Base-by-base conservation (phyloP, 2,329 filamentous ascomycete species). In the Sporothrix luriei region DNA sequence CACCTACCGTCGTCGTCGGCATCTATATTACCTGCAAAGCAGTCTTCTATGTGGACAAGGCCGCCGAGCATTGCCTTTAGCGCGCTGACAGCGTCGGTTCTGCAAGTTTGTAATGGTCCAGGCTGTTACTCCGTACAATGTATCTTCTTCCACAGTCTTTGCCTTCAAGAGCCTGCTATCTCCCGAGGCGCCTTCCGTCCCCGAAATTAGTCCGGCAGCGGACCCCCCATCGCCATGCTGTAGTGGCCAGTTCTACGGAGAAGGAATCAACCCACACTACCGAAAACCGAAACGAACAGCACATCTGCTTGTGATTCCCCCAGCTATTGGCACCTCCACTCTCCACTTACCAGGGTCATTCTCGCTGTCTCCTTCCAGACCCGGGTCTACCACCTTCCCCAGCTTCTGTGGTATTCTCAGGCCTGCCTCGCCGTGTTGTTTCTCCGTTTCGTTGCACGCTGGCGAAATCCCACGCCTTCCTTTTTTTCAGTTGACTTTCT, bases 161-260 rank as follows among this genome's bases (percentile, higher is more conserved):
- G 26, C 48, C 11, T 48, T 16, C 11, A 16, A 43, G 40, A 13
- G 29, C 48, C 14, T 46, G 33, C 65, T 55, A 26, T 57, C 38
- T 46, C 24, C 33, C 65, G 19, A 46, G 38, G 29, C 26, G 24
- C 66, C 24, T 29, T 16, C 66, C 66, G 4, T 46, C 52, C 43
- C 66, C 55, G 55, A 62, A 62, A 68, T 62, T 61, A 26, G 55
- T 61, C 43, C 66, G 66, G 52, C 66, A 68, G 52, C 66, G 52
- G 52, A 57, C 7, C 33, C 38, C 46, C 14, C 33, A 33, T 38
- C 4, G 11, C 6, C 11, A 43, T 43, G 40, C 40, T 43, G 40
- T 43, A 26, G 24, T 68, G 46, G 46, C 26, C 66, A 21, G 40
- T 43, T 48, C 9, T 4, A 48, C 66, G 66, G 52, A 57, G 52